Percentiles rank a stretch among this genome's conserved stretches.
Conservation (phyloP, 306 rosid species). For the Glycine latifolia region DNA sequence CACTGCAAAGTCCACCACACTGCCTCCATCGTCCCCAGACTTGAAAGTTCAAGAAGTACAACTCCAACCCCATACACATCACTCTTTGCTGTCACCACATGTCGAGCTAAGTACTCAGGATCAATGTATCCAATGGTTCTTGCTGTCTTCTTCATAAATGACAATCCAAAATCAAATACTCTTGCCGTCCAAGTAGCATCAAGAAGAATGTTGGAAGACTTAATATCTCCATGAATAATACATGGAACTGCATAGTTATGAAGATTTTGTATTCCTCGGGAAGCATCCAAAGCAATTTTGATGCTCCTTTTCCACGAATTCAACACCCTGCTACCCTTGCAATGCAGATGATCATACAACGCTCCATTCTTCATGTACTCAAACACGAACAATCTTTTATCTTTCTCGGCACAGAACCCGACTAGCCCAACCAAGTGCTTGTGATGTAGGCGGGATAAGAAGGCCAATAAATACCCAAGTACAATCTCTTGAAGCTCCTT, state of each 20-base stretch:
- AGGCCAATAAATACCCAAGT: no score
- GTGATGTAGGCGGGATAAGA: no score
- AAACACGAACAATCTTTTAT: no score
- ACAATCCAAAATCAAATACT: conserved; percentile 77
- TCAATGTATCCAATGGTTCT: no score
- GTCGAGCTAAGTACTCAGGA: no score
- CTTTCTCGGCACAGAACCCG: no score
- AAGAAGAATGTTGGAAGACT: conserved; percentile 75
- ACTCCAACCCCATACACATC: neutral
- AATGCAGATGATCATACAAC: no score
- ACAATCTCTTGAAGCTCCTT: no score
- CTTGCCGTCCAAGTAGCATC: conserved; percentile 68
- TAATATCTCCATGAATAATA: conserved; percentile 73
- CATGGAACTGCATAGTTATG: conserved; percentile 74
- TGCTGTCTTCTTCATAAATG: neutral
- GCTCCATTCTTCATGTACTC: no score
- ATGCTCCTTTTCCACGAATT: conserved; percentile 79
- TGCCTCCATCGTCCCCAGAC: no score
- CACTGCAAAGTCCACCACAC: conserved; percentile 71
- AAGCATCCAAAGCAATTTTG: conserved; percentile 75
- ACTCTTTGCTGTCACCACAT: no score
- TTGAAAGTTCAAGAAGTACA: neutral
- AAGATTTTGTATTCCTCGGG: conserved; percentile 79
- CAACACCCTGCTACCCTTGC: conserved; percentile 36
- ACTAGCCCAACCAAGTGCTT: no score